Percentiles rank a stretch among this genome's conserved stretches.
These are phyloP conservation scores for Globisporangium cylindrosporum DNA, from an alignment of 352 stramenopile species.

Conservation along the genomic window DNA sequence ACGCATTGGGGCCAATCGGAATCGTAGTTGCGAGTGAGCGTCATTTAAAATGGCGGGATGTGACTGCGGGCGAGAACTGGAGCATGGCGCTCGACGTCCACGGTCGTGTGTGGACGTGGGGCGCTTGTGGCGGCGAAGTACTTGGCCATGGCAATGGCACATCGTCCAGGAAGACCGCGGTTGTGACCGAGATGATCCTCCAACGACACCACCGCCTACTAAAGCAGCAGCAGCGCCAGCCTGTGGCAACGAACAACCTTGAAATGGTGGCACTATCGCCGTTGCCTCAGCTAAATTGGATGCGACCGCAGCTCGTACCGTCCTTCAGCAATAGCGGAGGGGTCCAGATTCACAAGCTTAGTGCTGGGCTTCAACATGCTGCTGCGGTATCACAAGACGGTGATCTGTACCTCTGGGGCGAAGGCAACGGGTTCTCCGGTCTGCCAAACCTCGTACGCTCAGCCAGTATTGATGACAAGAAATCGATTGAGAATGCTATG, in stretches of 20 bases:
- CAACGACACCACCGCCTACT: slow-evolving; percentile 37
- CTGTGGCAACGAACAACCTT: background rate
- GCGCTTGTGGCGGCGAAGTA: slow-evolving; percentile 57
- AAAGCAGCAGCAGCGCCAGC: slow-evolving; percentile 9
- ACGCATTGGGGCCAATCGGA: slow-evolving; percentile 29
- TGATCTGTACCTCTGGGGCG: slow-evolving; percentile 91
- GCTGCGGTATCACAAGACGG: slow-evolving; percentile 83
- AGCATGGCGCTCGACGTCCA: slow-evolving; percentile 63
- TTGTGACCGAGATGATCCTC: slow-evolving; percentile 38
- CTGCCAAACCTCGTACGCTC: slow-evolving; percentile 17
- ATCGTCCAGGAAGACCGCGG: slow-evolving; percentile 19
- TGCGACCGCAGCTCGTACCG: slow-evolving; percentile 41
- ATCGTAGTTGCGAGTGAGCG: slow-evolving; percentile 7
- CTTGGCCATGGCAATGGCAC: slow-evolving; percentile 41
- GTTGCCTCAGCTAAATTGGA: slow-evolving; percentile 36
- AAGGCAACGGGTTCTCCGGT: slow-evolving; percentile 10
- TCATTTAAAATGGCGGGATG: slow-evolving; percentile 31
- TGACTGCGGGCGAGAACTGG: slow-evolving; percentile 75
- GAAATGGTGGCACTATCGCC: slow-evolving; percentile 1
- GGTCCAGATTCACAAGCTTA: slow-evolving; percentile 50
- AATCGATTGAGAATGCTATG: slow-evolving; percentile 8
- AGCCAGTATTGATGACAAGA: background rate
- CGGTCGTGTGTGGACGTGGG: slow-evolving; percentile 83
- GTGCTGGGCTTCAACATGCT: slow-evolving; percentile 85
- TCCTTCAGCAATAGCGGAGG: slow-evolving; percentile 34